These are phyloP conservation scores for Priceomyces haplophilus DNA, from an alignment of 805 yeast genomes.

Conservation along the genomic window DNA sequence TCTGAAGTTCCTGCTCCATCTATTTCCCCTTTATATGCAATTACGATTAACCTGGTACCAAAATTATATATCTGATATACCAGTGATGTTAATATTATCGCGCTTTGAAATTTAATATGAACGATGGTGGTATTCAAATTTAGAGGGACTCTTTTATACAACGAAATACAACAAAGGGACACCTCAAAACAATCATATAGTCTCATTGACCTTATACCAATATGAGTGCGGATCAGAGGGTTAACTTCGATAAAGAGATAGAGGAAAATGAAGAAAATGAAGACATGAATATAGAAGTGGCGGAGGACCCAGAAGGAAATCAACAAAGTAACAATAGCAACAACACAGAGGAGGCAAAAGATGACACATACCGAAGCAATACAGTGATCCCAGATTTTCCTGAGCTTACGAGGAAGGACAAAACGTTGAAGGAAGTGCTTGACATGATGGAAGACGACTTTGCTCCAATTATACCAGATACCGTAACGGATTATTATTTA, in stretches of 20 bases:
- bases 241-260: slow-evolving; percentile 14
- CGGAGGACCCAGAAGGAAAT: slow-evolving; percentile 4
- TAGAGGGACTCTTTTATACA: no score
- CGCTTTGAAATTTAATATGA: not conserved
- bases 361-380: not conserved
- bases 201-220: not conserved
- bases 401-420: slow-evolving; percentile 72
- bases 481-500: slow-evolving; percentile 89
- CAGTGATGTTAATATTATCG: not conserved
- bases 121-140: no score
- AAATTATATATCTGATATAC: not conserved
- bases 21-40: not conserved
- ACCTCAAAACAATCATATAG: no score
- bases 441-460: slow-evolving; percentile 84
- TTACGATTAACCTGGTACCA: no score
- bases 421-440: slow-evolving; percentile 77
- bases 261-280: slow-evolving; percentile 21
- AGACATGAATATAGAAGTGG: slow-evolving; percentile 20
- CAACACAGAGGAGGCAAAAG: slow-evolving; percentile 8
- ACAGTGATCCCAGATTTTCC: slow-evolving; percentile 51
- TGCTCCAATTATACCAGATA: slow-evolving; percentile 95
- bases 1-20: slow-evolving; percentile 9
- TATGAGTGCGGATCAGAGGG: slow-evolving; percentile 6
- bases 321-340: slow-evolving; percentile 3
- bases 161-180: no score